A percentile compares a stretch with the other conserved stretches of the same genome.
These are phyloP conservation scores for Pelargonium australe DNA, from an alignment of 441 rosid species.

Conservation along the genomic window DNA sequence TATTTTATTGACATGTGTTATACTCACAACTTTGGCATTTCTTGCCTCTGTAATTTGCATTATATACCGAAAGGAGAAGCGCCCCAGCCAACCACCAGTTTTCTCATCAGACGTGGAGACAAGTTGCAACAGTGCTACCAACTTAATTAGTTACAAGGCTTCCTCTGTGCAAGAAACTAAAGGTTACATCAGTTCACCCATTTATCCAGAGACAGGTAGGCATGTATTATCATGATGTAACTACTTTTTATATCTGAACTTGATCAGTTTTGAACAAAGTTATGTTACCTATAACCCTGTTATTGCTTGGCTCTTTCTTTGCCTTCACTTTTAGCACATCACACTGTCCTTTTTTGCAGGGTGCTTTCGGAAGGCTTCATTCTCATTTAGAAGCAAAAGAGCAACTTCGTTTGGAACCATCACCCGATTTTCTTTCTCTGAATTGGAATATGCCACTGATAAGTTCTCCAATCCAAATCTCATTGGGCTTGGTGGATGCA, in stretches of 20 bases:
- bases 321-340: neutral
- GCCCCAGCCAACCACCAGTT: constrained; percentile 32
- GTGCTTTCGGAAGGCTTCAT: constrained; percentile 52
- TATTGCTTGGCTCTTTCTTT: neutral
- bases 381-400: constrained; percentile 41
- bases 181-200: constrained; percentile 33
- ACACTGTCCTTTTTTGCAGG: constrained; percentile 32
- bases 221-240: too few relatives aligned
- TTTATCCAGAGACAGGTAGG: constrained; percentile 37
- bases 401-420: constrained; percentile 53
- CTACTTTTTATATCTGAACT: neutral
- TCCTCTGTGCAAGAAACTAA: constrained; percentile 39
- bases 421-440: constrained; percentile 55
- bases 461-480: constrained; percentile 64
- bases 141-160: constrained; percentile 53
- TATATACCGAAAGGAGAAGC: constrained; percentile 38
- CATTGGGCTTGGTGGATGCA: constrained; percentile 85
- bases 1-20: constrained; percentile 47
- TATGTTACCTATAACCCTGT: neutral
- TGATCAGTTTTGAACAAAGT: too few relatives aligned
- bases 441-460: constrained; percentile 64
- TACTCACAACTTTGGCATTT: constrained; percentile 59
- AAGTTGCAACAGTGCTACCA: constrained; percentile 68
- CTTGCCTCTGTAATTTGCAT: constrained; percentile 53
- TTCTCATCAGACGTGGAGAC: constrained; percentile 62